Percentiles rank a stretch among this genome's conserved stretches.
Conservation (phyloP, 495 filamentous ascomycete species). For the Aspergillus steynii region DNA sequence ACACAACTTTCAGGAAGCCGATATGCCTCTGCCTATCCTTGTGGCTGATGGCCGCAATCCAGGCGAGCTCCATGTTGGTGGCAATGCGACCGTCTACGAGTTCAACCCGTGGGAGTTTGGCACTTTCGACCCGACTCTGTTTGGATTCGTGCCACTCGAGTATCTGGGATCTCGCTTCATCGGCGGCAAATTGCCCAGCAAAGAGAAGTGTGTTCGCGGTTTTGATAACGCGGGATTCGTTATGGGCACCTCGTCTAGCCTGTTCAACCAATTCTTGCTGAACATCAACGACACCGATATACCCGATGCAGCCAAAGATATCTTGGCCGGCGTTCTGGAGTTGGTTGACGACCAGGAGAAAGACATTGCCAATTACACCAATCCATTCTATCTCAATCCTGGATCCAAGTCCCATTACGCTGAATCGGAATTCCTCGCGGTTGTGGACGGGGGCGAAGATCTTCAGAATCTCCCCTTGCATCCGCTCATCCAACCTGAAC, state of each 20-base stretch:
- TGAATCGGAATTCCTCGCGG: slow-evolving; percentile 56
- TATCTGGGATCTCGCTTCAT: slow-evolving; percentile 83
- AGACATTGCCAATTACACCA: slow-evolving; percentile 84
- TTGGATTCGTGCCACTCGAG: slow-evolving; percentile 70
- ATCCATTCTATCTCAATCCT: slow-evolving; percentile 80
- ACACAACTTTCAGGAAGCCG: slow-evolving; percentile 66
- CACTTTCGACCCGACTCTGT: slow-evolving; percentile 77
- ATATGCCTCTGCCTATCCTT: slow-evolving; percentile 79
- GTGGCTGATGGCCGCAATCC: slow-evolving; percentile 75
- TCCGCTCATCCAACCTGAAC: slow-evolving; percentile 77
- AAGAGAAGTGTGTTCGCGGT: slow-evolving; percentile 68
- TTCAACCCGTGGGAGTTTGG: slow-evolving; percentile 91
- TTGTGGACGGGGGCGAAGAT: slow-evolving; percentile 89
- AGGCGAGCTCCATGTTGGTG: slow-evolving; percentile 59
- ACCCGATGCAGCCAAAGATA: slow-evolving; percentile 50
- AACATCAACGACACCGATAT: slow-evolving; percentile 54
- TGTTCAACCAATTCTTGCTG: slow-evolving; percentile 81
- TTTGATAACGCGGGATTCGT: slow-evolving; percentile 86
- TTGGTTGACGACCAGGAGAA: slow-evolving; percentile 56
- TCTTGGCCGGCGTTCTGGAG: slow-evolving; percentile 55
- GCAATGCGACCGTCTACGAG: slow-evolving; percentile 81
- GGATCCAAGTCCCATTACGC: slow-evolving; percentile 61
- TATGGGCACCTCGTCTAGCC: slow-evolving; percentile 86
- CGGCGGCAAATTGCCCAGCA: slow-evolving; percentile 56
- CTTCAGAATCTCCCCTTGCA: slow-evolving; percentile 84